Percentiles rank a stretch among this genome's conserved stretches.
Evolutionary conservation across 2,329 filamentous ascomycete genomes (phyloP).

Genomic region (Sclerotinia spermophila): DNA sequence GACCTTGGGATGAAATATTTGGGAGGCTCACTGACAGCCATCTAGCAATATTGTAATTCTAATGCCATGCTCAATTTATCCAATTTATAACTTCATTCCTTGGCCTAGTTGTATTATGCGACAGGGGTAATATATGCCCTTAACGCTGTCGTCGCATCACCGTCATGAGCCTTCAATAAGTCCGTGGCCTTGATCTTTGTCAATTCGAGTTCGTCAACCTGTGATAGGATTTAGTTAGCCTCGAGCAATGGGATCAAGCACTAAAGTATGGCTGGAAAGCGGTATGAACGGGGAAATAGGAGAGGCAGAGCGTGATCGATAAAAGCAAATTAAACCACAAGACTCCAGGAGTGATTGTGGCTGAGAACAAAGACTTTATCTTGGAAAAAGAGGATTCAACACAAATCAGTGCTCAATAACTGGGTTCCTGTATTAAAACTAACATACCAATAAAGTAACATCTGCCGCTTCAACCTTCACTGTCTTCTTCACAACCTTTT

Average conservation of each 20-base stretch:
- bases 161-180: slow-evolving; percentile 67
- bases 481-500: slow-evolving; percentile 52
- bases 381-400: slow-evolving; percentile 1
- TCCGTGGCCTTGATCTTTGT: slow-evolving; percentile 71
- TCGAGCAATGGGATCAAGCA: not conserved
- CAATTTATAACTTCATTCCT: not conserved
- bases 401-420: not conserved
- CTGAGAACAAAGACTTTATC: slow-evolving; percentile 1
- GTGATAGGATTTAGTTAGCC: slow-evolving; percentile 22
- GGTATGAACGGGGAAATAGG: not conserved
- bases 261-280: not conserved
- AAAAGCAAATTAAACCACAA: not conserved
- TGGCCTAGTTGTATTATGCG: slow-evolving; percentile 17
- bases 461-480: slow-evolving; percentile 74
- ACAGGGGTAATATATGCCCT: slow-evolving; percentile 49
- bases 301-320: not conserved
- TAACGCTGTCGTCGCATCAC: slow-evolving; percentile 65
- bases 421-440: not conserved
- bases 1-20: not conserved
- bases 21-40: not conserved
- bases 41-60: slow-evolving; percentile 22
- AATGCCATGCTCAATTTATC: slow-evolving; percentile 25
- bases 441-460: slow-evolving; percentile 62
- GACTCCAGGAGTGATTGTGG: not conserved
- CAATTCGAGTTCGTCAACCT: slow-evolving; percentile 70